Percentiles rank a stretch among this genome's conserved stretches.
phyloP scores from a whole-genome alignment of 306 rosid genomes.

The Quillaja saponaria region DNA sequence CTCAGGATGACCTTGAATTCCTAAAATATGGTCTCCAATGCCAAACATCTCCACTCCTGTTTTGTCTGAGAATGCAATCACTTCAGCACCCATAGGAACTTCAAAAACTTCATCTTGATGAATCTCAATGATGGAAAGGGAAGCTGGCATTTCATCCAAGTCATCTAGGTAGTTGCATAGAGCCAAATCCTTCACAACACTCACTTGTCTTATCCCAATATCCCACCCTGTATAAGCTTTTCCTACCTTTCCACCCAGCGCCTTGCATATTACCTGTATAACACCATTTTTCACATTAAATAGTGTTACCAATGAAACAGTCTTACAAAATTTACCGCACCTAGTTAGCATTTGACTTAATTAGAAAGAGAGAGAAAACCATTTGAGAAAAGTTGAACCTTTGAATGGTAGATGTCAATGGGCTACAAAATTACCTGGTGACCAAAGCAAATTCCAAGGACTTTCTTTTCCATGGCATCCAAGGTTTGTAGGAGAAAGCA shows the following conservation, averaged over 20 bases:
- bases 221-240: slow-evolving; percentile 66
- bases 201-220: slow-evolving; percentile 56
- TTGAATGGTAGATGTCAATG: neutral
- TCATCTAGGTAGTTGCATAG: slow-evolving; percentile 20
- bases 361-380: neutral
- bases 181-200: slow-evolving; percentile 38
- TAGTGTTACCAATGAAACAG: neutral
- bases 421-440: slow-evolving; percentile 52
- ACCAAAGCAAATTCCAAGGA: slow-evolving; percentile 79
- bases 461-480: slow-evolving; percentile 60
- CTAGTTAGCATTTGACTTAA: neutral
- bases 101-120: slow-evolving; percentile 74
- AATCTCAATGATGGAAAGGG: slow-evolving; percentile 51
- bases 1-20: slow-evolving; percentile 81
- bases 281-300: neutral
- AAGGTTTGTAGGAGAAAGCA: slow-evolving; percentile 56
- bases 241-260: slow-evolving; percentile 72
- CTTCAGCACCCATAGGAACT: slow-evolving; percentile 61
- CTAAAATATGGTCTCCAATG: slow-evolving; percentile 55
- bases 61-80: slow-evolving; percentile 61
- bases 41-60: slow-evolving; percentile 69
- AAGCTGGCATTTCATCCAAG: slow-evolving; percentile 40
- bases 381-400: neutral
- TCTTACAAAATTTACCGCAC: neutral
- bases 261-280: slow-evolving; percentile 61